Conservation (phyloP, 2,329 filamentous ascomycete species). For the Balansia obtecta region DNA sequence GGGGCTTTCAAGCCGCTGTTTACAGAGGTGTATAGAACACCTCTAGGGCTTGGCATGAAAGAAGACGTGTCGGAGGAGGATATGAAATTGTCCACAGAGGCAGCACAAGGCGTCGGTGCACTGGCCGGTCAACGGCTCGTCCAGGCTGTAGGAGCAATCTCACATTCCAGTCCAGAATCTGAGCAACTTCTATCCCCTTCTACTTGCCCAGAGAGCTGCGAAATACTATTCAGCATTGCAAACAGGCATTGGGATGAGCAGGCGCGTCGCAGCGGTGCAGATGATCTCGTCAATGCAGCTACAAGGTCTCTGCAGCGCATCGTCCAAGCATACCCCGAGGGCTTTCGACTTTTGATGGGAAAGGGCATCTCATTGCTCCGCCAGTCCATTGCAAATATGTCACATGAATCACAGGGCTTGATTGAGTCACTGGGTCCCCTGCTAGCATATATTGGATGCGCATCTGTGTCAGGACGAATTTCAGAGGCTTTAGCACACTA, state of each 20-base stretch:
- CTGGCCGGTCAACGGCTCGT: slow-evolving; percentile 27
- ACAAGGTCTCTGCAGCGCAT: slow-evolving; percentile 28
- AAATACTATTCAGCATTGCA: slow-evolving; percentile 20
- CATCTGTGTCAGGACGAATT: slow-evolving; percentile 13
- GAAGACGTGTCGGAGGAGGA: slow-evolving; percentile 23
- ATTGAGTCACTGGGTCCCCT: slow-evolving; percentile 28
- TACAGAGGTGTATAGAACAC: slow-evolving; percentile 28
- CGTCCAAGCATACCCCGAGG: slow-evolving; percentile 22
- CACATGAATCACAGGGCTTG: slow-evolving; percentile 12
- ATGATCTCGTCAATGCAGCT: slow-evolving; percentile 28
- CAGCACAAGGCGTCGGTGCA: slow-evolving; percentile 32
- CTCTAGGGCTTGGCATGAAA: slow-evolving; percentile 20
- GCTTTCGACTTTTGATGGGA: slow-evolving; percentile 22
- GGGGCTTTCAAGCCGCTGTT: slow-evolving; percentile 28
- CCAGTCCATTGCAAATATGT: slow-evolving; percentile 11
- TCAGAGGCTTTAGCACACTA: slow-evolving; percentile 26
- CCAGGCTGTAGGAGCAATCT: neutral
- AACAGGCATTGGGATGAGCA: slow-evolving; percentile 12
- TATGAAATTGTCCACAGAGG: slow-evolving; percentile 28
- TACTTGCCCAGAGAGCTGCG: slow-evolving; percentile 26
- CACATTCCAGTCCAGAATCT: slow-evolving; percentile 2
- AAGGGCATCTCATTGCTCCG: slow-evolving; percentile 16
- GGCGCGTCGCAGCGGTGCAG: slow-evolving; percentile 13
- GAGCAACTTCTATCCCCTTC: slow-evolving; percentile 21
- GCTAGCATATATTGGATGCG: slow-evolving; percentile 38